These are phyloP conservation scores for Penicillium freii DNA, from an alignment of 2,329 filamentous ascomycete species.

Conservation along the genomic window DNA sequence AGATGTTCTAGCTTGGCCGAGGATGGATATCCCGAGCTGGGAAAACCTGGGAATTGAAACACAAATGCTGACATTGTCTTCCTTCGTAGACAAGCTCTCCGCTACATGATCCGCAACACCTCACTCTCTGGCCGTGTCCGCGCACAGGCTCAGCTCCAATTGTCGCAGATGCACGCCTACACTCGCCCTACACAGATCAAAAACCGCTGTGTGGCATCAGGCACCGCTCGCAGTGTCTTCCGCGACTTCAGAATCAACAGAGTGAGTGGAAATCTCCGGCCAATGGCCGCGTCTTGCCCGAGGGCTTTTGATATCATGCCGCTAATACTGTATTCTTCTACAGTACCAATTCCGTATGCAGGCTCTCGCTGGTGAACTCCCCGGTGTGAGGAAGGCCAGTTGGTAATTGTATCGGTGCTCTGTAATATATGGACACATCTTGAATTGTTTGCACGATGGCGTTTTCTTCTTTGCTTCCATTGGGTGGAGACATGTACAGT, in stretches of 20 bases:
- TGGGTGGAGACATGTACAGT: slow-evolving; percentile 25
- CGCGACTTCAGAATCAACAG: slow-evolving; percentile 88
- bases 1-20: too few species aligned
- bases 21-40: background rate
- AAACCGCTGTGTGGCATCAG: slow-evolving; percentile 88
- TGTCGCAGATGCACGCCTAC: slow-evolving; percentile 94
- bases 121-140: slow-evolving; percentile 76
- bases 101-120: slow-evolving; percentile 92
- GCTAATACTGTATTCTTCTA: slow-evolving; percentile 21
- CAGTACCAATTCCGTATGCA: slow-evolving; percentile 93
- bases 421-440: slow-evolving; percentile 18
- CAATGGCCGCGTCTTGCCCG: background rate
- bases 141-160: slow-evolving; percentile 87
- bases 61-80: slow-evolving; percentile 1
- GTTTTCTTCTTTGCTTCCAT: slow-evolving; percentile 26
- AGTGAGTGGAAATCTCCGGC: slow-evolving; percentile 57
- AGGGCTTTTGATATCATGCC: background rate
- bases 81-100: slow-evolving; percentile 73
- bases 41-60: background rate
- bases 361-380: slow-evolving; percentile 78
- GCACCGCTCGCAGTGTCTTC: slow-evolving; percentile 86
- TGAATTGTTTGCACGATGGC: slow-evolving; percentile 26
- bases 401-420: slow-evolving; percentile 61
- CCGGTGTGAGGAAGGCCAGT: slow-evolving; percentile 92
- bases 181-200: slow-evolving; percentile 90